Evolutionary conservation across 139 green algal species (phyloP), one percentile per base, ranked within the genome.

Genomic region (Picochlorum sp.): DNA sequence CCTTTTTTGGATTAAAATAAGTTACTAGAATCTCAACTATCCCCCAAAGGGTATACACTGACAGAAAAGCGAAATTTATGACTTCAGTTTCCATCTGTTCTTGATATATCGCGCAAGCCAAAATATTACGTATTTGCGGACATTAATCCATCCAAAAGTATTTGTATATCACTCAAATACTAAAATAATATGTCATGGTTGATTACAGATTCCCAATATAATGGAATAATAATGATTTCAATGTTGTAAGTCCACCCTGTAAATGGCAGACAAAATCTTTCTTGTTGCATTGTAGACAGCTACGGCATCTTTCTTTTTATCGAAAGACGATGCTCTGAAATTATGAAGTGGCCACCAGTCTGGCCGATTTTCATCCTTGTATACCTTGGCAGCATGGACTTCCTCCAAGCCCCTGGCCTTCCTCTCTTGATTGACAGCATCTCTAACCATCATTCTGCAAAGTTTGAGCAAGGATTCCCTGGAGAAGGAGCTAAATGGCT

Each of bases 211-310:
- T n/a, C n/a, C n/a, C n/a, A n/a, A n/a, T n/a, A n/a, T n/a, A n/a
- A n/a, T n/a, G n/a, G n/a, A n/a, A n/a, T n/a, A n/a, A 29, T 31
- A 10, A 14, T 2, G 7, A n/a, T 13, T n/a, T 53, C 16, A 33
- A 7, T 29, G 20, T 7, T 65, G 39, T 45, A 70, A 55, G 4
- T 39, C 29, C 3, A 56, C 63, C 6, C 49, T 55, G 51, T 65
- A 39, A 28, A 70, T 70, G 39, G 53, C 54, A 2, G 53, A 29
- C 24, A 70, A 37, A 25, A 70, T 55, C 20, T 37, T 36, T 6
- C 55, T 50, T 29, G 55, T 41, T 24, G 56, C 56, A 12, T 29
- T 26, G 16, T 65, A 70, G 14, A 70, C 31, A 14, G 22, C 12
- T 9, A 47, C 22, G 29, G 40, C 37, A 12, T 18, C 24, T 16